A percentile compares a stretch with the other conserved stretches of the same genome.
These are phyloP conservation scores for Vanilla planifolia DNA, from an alignment of 106 monocot genomes.

Conservation along the genomic window DNA sequence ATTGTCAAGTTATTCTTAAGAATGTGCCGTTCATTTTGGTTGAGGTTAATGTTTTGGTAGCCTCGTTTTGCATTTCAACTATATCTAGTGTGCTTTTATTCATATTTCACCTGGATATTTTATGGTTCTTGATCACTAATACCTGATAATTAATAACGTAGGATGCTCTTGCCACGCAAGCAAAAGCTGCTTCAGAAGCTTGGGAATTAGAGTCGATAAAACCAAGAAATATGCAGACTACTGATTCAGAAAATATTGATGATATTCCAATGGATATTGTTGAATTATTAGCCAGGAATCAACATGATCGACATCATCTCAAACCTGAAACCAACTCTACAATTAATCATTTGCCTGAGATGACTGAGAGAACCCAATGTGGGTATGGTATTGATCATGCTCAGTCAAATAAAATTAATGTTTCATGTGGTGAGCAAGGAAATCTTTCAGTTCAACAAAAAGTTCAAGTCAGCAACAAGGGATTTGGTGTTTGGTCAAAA, in stretches of 20 bases:
- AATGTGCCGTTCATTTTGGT: no score
- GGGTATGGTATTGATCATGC: background rate
- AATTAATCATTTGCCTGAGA: constrained; percentile 4
- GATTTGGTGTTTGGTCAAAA: background rate
- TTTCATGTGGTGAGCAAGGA: constrained; percentile 9
- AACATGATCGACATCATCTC: constrained; percentile 42
- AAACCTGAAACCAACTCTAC: constrained; percentile 14
- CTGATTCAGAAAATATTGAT: constrained; percentile 27
- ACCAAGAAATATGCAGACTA: constrained; percentile 2
- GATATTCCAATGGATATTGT: constrained; percentile 93
- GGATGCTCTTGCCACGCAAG: constrained; percentile 15
- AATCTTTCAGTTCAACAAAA: background rate
- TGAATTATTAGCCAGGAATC: constrained; percentile 77
- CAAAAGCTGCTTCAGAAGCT: constrained; percentile 1
- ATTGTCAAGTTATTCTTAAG: no score
- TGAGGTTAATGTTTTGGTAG: no score
- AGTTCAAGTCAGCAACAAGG: constrained; percentile 4
- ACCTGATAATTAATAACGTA: constrained; percentile 7
- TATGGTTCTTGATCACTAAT: background rate
- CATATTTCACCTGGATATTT: background rate
- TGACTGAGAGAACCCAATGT: constrained; percentile 8
- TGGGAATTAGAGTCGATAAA: constrained; percentile 20
- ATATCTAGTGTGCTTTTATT: background rate
- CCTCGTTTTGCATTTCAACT: background rate
- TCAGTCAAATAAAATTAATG: background rate